phyloP scores from a whole-genome alignment of 371 early-diverging fungal genomes.

The Mucor circinelloides region DNA sequence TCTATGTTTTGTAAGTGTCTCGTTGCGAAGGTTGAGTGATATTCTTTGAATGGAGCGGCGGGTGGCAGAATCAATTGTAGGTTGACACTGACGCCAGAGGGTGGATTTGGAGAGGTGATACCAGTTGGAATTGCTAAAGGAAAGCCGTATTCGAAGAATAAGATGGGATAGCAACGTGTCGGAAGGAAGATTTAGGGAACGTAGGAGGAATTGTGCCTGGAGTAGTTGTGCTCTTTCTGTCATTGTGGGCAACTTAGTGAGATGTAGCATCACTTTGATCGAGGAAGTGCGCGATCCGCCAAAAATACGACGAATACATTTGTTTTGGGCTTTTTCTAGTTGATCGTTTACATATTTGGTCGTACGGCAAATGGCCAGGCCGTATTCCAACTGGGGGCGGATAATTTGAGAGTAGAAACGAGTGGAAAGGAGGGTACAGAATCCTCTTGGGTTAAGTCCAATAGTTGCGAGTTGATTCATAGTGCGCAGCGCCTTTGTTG shows the following conservation, averaged over 20 bases:
- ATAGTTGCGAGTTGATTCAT: no score
- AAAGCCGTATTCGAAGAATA: background rate
- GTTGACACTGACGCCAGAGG: background rate
- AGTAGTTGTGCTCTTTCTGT: background rate
- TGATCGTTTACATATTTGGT: no score
- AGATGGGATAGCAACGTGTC: background rate
- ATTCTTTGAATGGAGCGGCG: no score
- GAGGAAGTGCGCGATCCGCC: background rate
- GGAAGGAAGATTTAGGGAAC: background rate
- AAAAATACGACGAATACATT: background rate
- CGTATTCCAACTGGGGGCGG: no score
- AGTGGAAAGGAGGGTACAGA: no score
- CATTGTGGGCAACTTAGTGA: constrained; percentile 10
- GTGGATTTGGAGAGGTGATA: background rate
- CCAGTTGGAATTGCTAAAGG: background rate
- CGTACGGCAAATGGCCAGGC: no score
- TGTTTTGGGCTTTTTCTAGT: no score
- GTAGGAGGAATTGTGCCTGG: constrained; percentile 7
- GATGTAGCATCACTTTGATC: constrained; percentile 9
- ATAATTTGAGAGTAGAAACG: no score
- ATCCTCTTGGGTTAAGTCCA: no score
- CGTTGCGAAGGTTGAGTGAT: background rate
- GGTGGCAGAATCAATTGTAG: background rate
- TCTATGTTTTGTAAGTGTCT: background rate
- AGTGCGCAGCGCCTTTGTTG: no score